Evolutionary conservation across 176 grass and related monocot genomes (phyloP).

Genomic region (Miscanthus lutarioriparius): DNA sequence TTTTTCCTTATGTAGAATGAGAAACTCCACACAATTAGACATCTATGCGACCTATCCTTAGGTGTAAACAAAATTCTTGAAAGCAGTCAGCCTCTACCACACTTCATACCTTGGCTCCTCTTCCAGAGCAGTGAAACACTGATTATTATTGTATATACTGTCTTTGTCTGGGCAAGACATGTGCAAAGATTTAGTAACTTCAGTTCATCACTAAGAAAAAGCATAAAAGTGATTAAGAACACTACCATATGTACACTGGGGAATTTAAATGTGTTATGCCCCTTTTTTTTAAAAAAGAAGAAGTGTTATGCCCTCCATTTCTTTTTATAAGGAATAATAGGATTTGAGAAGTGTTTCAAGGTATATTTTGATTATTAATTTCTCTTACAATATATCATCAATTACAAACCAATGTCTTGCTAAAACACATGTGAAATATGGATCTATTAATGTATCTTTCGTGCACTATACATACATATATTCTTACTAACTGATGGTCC

Average conservation of each 20-base stretch:
- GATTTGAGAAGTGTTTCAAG: not conserved
- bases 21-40: not conserved
- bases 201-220: not conserved
- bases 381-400: not conserved
- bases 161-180: not conserved
- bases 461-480: not conserved
- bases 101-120: not conserved
- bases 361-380: not conserved
- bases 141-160: not conserved
- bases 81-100: not conserved
- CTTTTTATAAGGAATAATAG: not conserved
- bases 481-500: not conserved
- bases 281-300: not conserved
- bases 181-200: not conserved
- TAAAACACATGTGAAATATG: not conserved
- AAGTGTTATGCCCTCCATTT: not conserved
- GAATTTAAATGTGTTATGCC: not conserved
- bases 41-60: not conserved
- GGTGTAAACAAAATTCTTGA: not conserved
- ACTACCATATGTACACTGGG: not conserved
- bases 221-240: not conserved
- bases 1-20: not conserved
- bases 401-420: not conserved
- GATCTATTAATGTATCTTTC: not conserved
- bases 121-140: not conserved